Evolutionary conservation across 495 filamentous ascomycete genomes (phyloP).

Genomic region (Poronia punctata): DNA sequence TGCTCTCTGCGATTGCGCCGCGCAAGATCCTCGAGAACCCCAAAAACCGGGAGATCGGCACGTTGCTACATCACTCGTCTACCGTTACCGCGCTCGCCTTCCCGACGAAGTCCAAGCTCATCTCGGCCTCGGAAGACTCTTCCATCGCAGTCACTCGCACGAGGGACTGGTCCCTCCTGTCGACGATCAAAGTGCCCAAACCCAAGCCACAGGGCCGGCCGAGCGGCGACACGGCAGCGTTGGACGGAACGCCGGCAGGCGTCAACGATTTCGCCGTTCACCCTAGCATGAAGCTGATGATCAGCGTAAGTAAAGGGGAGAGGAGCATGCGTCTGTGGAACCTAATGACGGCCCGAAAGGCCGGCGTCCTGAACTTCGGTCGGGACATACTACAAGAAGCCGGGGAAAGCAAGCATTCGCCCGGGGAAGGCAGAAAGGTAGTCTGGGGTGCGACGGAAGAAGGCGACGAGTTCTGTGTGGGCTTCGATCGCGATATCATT

Average conservation of each 20-base stretch:
- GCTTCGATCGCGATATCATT: slow-evolving; percentile 76
- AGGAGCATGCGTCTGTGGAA: slow-evolving; percentile 93
- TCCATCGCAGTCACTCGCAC: slow-evolving; percentile 78
- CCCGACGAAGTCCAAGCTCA: slow-evolving; percentile 78
- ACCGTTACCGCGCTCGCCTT: slow-evolving; percentile 73
- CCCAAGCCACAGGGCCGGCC: slow-evolving; percentile 78
- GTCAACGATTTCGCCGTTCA: slow-evolving; percentile 95
- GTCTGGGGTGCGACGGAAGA: slow-evolving; percentile 64
- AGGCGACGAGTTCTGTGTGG: slow-evolving; percentile 78
- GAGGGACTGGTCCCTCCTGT: slow-evolving; percentile 83
- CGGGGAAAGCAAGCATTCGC: slow-evolving; percentile 67
- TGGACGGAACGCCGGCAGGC: slow-evolving; percentile 78
- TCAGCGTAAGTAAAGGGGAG: slow-evolving; percentile 84
- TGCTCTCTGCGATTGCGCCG: slow-evolving; percentile 54
- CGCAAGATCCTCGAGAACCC: slow-evolving; percentile 72
- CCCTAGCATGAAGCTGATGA: slow-evolving; percentile 91
- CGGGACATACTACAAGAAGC: slow-evolving; percentile 58
- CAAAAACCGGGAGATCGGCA: slow-evolving; percentile 80
- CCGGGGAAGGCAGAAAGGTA: slow-evolving; percentile 78
- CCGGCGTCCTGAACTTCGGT: slow-evolving; percentile 79
- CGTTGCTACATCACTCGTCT: slow-evolving; percentile 75
- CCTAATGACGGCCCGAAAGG: slow-evolving; percentile 90
- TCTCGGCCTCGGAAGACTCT: slow-evolving; percentile 79
- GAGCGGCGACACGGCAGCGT: slow-evolving; percentile 79
- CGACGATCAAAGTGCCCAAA: slow-evolving; percentile 82